These are phyloP conservation scores for Pyropia haitanensis DNA, from an alignment of 23 red algal genomes.

Conservation along the genomic window DNA sequence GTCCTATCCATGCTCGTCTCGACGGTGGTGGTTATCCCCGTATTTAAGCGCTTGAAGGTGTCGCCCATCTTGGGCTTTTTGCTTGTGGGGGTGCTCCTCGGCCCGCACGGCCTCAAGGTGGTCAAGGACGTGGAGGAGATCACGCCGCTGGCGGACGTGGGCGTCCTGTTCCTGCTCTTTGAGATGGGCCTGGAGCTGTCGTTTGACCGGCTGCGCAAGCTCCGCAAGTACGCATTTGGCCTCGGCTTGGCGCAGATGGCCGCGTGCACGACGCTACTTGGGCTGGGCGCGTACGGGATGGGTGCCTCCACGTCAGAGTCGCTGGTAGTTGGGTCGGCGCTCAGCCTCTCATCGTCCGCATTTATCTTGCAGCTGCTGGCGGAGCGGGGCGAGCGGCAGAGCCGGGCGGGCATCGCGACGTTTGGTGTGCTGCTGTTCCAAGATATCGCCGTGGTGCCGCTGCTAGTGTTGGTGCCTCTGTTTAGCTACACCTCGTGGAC, in stretches of 20 bases:
- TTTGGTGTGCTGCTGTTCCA: conserved; percentile 93
- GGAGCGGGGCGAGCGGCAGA: conserved; percentile 74
- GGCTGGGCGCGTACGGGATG: conserved; percentile 68
- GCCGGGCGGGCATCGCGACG: conserved; percentile 60
- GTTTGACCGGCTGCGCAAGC: conserved; percentile 67
- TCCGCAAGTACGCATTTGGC: conserved; percentile 85
- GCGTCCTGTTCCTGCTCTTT: conserved; percentile 94
- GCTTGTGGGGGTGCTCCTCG: conserved; percentile 62
- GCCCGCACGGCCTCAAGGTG: conserved; percentile 73
- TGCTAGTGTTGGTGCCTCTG: conserved; percentile 82
- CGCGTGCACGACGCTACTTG: conserved; percentile 43
- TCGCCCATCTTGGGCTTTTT: conserved; percentile 91
- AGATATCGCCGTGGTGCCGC: conserved; percentile 87
- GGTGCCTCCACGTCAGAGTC: conserved; percentile 54
- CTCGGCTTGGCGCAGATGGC: conserved; percentile 70
- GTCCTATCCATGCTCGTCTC: conserved; percentile 71
- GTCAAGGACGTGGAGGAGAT: conserved; percentile 89
- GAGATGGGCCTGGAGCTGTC: conserved; percentile 95
- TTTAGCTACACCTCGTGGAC: conserved; percentile 14
- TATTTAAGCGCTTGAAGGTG: conserved; percentile 76
- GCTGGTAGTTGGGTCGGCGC: conserved; percentile 63
- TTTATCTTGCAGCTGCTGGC: conserved; percentile 88
- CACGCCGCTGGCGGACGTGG: conserved; percentile 71
- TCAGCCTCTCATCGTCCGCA: conserved; percentile 83
- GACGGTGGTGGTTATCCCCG: conserved; percentile 78